Evolutionary conservation across 306 rosid genomes (phyloP).

Genomic region (Rosa persica): DNA sequence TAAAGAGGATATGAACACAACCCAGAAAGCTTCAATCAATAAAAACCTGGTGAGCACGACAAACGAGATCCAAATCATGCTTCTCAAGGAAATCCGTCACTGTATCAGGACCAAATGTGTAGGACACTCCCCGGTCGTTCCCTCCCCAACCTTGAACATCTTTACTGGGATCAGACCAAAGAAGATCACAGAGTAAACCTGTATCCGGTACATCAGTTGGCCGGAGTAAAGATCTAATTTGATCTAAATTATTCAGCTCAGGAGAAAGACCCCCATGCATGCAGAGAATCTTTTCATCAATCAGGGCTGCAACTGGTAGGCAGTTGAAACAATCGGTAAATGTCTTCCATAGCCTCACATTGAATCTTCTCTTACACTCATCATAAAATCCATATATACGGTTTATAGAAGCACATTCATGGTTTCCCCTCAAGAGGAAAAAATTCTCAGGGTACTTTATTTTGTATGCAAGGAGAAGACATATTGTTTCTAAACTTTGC

Average conservation of each 20-base stretch:
- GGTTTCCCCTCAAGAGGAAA: conserved; percentile 93
- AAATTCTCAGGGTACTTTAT: conserved; percentile 84
- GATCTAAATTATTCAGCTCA: conserved; percentile 70
- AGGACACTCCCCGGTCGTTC: conserved; percentile 97
- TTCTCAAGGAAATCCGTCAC: conserved; percentile 79
- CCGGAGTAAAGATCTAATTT: conserved; percentile 64
- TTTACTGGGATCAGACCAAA: conserved; percentile 95
- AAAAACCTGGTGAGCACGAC: conserved; percentile 97
- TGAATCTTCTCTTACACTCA: conserved; percentile 97
- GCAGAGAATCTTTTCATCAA: conserved; percentile 93
- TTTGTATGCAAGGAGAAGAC: conserved; percentile 92
- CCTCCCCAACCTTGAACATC: conserved; percentile 87
- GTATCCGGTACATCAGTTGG: conserved; percentile 96
- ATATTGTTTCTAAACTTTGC: conserved; percentile 91
- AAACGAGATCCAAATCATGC: conserved; percentile 92
- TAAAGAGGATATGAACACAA: conserved; percentile 27
- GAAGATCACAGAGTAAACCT: conserved; percentile 94
- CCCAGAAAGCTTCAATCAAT: conserved; percentile 13
- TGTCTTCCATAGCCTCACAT: conserved; percentile 78
- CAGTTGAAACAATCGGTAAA: conserved; percentile 93
- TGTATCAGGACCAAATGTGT: conserved; percentile 84
- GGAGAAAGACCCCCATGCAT: conserved; percentile 99
- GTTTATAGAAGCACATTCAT: conserved; percentile 95
- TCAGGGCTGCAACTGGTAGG: conserved; percentile 87
- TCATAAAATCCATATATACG: conserved; percentile 95